Evolutionary conservation across 164 flowering plant species (phyloP), one percentile per base, ranked within the genome.

Genomic region (Akebia trifoliata): DNA sequence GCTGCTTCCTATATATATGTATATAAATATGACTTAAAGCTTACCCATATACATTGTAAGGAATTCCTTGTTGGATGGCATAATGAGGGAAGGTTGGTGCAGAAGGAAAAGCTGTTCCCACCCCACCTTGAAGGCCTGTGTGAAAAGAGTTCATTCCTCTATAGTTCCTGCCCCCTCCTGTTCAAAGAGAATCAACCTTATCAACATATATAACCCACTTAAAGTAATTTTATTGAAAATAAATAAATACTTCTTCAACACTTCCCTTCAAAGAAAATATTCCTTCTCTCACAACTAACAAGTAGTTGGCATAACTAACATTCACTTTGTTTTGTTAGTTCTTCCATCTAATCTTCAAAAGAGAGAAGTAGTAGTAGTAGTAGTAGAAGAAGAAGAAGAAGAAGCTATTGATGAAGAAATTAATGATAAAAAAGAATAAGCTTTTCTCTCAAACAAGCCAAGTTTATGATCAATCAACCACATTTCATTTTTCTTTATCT

Each of bases 1-100:
- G n/a, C 12, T 39, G 15, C 4, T 15, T 22, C 15, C 4, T 4
- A 46, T 46, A 25, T 46, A 10, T 46, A 54, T 35, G 36, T 28
- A 12, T 22, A 28, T n/a, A 15, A 11, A 32, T n/a, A n/a, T n/a
- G n/a, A n/a, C n/a, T n/a, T n/a, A 54, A 40, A 45, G 43, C 54
- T 12, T 69, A 85, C 91, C 91, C 97, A 72, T 79, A 87, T 8
- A 87, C 65, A 72, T 81, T 82, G 47, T 79, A 87, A 53, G 93
- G 88, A 62, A 83, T 57, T 34, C 90, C 90, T 81, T 83, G 97
- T 55, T 84, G 97, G 83, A 90, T 73, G 72, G 88, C 86, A 81
- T 87, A 85, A 82, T 86, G 97, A 80, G 97, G 85, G 76, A 81
- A 83, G 73, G 82, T 73, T 66, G 87, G 64, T 47, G 92, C 75